phyloP scores from a whole-genome alignment of 441 rosid species.

The Croton setiger region DNA sequence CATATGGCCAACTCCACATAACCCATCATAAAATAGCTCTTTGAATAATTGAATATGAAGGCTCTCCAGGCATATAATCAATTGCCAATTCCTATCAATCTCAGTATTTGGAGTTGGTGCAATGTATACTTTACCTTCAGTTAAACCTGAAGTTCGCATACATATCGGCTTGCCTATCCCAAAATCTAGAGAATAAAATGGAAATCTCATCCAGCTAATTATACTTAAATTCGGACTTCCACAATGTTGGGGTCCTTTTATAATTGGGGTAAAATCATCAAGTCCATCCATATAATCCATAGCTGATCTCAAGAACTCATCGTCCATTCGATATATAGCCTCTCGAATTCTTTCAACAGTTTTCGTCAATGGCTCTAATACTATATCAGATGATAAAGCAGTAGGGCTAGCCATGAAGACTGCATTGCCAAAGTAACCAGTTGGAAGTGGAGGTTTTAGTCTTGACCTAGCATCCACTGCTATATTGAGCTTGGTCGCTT shows the following conservation, averaged over 20 bases:
- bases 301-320: constrained; percentile 38
- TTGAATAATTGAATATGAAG: no score
- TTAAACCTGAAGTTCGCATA: constrained; percentile 3
- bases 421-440: constrained; percentile 40
- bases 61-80: no score
- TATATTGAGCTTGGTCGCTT: not conserved
- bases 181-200: constrained; percentile 32
- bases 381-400: constrained; percentile 21
- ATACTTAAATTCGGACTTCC: constrained; percentile 27
- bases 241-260: constrained; percentile 6
- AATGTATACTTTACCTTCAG: constrained; percentile 24
- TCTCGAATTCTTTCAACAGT: constrained; percentile 25
- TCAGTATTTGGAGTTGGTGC: constrained; percentile 19
- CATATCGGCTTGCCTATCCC: constrained; percentile 37
- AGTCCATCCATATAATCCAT: constrained; percentile 26
- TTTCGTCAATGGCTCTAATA: constrained; percentile 16
- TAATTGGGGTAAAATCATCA: not conserved
- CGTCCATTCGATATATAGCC: constrained; percentile 24
- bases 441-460: not conserved
- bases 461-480: not conserved
- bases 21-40: no score
- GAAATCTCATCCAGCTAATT: constrained; percentile 22
- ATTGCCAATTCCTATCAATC: constrained; percentile 1
- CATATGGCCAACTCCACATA: no score
- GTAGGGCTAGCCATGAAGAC: constrained; percentile 25